Base-by-base conservation (phyloP, 805 yeast genomes). In the Nakazawaea wyomingensis region DNA sequence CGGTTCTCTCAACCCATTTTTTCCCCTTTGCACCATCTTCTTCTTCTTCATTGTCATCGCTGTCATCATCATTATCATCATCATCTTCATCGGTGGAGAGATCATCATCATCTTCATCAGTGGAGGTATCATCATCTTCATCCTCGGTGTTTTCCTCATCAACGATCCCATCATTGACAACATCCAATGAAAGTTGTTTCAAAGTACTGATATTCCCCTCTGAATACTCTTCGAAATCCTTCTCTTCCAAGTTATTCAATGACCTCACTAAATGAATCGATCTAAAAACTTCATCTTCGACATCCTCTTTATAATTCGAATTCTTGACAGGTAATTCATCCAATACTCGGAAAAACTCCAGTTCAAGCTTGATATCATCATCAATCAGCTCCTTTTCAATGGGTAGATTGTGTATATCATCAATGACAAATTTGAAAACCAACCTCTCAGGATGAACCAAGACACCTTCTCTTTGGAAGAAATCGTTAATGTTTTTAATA, bases 401-500 rank as follows among this genome's bases (percentile, higher is more conserved):
- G 11, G 62, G 66, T n/a, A 75, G 50, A 1, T 66, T 54, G 2
- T 39, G 19, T 43, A 62, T 50, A 29, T 66, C 69, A 18, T 73
- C 83, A 39, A 78, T 83, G 20, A 89, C 78, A 56, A 85, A 87
- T 55, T 79, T 80, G 66, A 91, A 93, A 18, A 93, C 72, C 26
- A 78, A 69, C 48, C 95, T 72, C 61, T 93, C 98, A 3, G 95
- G 78, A 53, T 85, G 84, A 13, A 87, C 83, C 40, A 76, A 74
- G 33, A 90, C 86, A 29, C 82, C 81, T 59, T 82, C 80, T 48
- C 80, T 72, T 46, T 72, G 71, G 55, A 93, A 93, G 60, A 82
- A 93, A 54, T 86, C 93, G 56, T 91, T 93, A 19, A 91, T 86
- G 57, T 93, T 93, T 61, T 91, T 93, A 57, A 93, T 90, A 64